Base-by-base conservation (phyloP, 2,329 filamentous ascomycete genomes). In the Colletotrichum sp. region DNA sequence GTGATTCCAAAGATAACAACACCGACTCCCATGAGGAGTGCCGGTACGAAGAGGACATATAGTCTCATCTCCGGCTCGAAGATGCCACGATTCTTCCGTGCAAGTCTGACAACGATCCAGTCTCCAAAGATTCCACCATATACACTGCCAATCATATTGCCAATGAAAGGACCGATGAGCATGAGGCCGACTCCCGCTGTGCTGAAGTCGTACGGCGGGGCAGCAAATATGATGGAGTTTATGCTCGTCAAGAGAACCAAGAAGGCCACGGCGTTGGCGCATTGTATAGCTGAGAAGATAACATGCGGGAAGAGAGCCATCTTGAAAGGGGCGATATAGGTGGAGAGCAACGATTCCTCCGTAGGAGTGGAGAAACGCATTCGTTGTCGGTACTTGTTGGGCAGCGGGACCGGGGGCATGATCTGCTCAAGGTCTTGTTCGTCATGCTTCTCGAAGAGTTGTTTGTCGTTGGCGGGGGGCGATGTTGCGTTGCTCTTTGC, bases 41-140 rank as follows among this genome's bases (percentile, higher is more conserved):
- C 82, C 3, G 85, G 83, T 57, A 39, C 1, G 9, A 60, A 60
- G 15, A 60, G 28, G 28, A 60, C 28, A 13, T 83, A 86, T 7
- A 88, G 78, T 7, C 87, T 81, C 82, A 88, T 88, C 76, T 88
- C 87, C 0, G 87, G 86, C 76, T 88, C 87, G 55, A 85, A 88
- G 8, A 85, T 79, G 4, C 86, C 86, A 0, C 81, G 81, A 12
- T 88, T 87, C 3, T 84, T 80, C n/a, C 79, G 81, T 0, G 87
- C 81, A 24, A 86, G 79, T 30, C 79, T 80, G 4, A 86, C 73
- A 60, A 87, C 84, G 1, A 57, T 26, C 52, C 52, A 9, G 21
- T 57, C 52, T 1, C 52, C 52, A 6, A 57, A 26, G 7, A 57
- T 24, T 8, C 52, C 52, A 24, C 52, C 21, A 57, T 57, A 26